Conservation (phyloP, 805 yeast species). For the Yarrowia divulgata region DNA sequence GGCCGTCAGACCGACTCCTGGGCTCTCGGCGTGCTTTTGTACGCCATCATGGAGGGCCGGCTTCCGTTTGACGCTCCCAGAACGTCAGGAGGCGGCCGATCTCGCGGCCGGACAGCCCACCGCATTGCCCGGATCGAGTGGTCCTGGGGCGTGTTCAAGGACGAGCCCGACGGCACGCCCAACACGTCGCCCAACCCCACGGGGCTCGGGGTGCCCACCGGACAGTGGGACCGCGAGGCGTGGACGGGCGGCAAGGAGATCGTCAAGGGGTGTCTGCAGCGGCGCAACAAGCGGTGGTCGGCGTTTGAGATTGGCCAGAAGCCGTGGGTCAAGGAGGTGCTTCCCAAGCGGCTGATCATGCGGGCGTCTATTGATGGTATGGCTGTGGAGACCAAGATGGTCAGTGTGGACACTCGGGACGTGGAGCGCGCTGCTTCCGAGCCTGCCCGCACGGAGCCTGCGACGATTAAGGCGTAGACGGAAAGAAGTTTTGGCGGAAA, state of each 20-base stretch:
- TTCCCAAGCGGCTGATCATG: conserved; percentile 33
- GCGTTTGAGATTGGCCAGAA: conserved; percentile 42
- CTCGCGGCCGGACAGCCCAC: conserved; percentile 71
- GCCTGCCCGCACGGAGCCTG: conserved; percentile 27
- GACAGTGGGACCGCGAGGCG: conserved; percentile 45
- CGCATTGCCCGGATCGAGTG: conserved; percentile 92
- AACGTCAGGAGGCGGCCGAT: conserved; percentile 50
- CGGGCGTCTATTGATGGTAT: neutral
- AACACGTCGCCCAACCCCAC: conserved; percentile 29
- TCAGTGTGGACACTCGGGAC: conserved; percentile 14
- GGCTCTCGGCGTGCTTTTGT: conserved; percentile 93
- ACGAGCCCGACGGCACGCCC: conserved; percentile 40
- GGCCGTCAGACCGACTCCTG: conserved; percentile 92
- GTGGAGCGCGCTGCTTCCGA: conserved; percentile 20
- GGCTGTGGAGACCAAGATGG: conserved; percentile 17
- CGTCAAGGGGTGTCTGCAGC: conserved; percentile 59
- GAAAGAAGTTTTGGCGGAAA: no score
- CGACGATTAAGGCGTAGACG: conserved; percentile 2
- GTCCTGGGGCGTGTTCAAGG: conserved; percentile 71
- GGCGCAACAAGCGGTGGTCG: conserved; percentile 57
- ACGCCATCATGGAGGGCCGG: conserved; percentile 81
- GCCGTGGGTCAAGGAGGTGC: conserved; percentile 43
- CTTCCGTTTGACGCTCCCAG: conserved; percentile 91
- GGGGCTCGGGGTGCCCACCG: conserved; percentile 38
- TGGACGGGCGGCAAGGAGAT: conserved; percentile 60